Conservation (phyloP, 2,329 filamentous ascomycete genomes). For the Aspergillus unguis region DNA sequence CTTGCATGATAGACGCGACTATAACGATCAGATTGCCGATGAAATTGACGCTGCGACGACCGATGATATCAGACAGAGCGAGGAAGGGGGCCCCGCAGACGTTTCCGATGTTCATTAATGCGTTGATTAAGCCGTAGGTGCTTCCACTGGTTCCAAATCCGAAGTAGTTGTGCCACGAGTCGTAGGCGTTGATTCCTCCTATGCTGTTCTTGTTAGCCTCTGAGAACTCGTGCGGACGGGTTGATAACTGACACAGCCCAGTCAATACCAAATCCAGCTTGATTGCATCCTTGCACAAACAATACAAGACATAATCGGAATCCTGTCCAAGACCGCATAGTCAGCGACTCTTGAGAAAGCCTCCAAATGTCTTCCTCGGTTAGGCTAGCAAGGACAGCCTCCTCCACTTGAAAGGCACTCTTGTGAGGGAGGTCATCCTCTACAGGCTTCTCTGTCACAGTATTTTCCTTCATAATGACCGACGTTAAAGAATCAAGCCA, state of each 20-base stretch:
- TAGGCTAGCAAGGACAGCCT: constrained; percentile 45
- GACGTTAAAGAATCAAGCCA: not conserved
- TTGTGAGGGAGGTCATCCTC: constrained; percentile 6
- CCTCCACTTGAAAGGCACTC: constrained; percentile 37
- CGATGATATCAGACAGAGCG: constrained; percentile 50
- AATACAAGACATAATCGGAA: constrained; percentile 44
- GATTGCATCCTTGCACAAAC: constrained; percentile 48
- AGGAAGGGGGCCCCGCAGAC: constrained; percentile 51
- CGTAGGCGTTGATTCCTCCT: constrained; percentile 44
- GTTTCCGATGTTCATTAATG: constrained; percentile 48
- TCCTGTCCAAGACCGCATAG: constrained; percentile 41
- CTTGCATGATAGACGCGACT: constrained; percentile 43
- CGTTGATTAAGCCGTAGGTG: constrained; percentile 45
- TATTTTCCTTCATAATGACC: constrained; percentile 4
- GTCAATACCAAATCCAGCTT: constrained; percentile 49
- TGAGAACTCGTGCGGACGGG: too few relatives aligned
- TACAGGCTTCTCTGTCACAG: not conserved
- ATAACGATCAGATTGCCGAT: constrained; percentile 47
- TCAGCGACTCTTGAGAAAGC: constrained; percentile 43
- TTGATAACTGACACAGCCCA: constrained; percentile 39
- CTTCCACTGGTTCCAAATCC: constrained; percentile 41
- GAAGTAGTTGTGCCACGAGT: constrained; percentile 46
- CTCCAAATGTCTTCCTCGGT: constrained; percentile 47
- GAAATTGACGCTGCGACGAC: constrained; percentile 51
- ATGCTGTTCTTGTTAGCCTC: constrained; percentile 24